Evolutionary conservation across 805 yeast genomes (phyloP), one percentile per base, ranked within the genome.

Genomic region (Hermanozyma aechmeae): DNA sequence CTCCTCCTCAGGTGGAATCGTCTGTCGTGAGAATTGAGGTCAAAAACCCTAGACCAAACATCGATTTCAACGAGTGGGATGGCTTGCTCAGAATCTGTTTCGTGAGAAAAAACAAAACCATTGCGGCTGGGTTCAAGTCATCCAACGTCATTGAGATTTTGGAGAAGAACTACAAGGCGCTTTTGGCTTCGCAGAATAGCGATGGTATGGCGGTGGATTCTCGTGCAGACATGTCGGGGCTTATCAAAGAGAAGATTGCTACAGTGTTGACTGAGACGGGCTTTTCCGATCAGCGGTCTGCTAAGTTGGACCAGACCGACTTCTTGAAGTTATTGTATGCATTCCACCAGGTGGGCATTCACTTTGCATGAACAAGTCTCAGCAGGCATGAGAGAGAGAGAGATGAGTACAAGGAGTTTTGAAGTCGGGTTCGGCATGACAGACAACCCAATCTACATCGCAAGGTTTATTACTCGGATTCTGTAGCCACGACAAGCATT

Each of bases 1-100:
- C 98, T 15, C 98, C 98, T 8, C 98, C 98, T 34, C 87, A 92
- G 55, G 98, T 92, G 33, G 98, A 92, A 55, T 86, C 96, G 0
- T 79, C 94, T 20, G 98, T 92, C 27, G 97, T 92, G 13, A 72
- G 95, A 48, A 75, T 92, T 21, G 97, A 89, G 56, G 78, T 92
- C 33, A 92, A 92, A 55, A 68, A 58, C 32, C 98, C 97, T 29
- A 73, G 96, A 43, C 98, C 98, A n/a, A 76, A 81, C 39, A 76
- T 92, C 19, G 96, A 87, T 50, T 89, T 77, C 51, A 72, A 81
- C 46, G 98, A 92, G 56, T 92, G 97, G 97, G 98, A 92, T 50
- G 98, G 98, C 2, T 62, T 92, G 20, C 65, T 92, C 39, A 73
- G 98, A 40, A 82, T 92, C 34, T 82, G 85, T 27, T 92, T 92